A percentile compares a stretch with the other conserved stretches of the same genome.
Evolutionary conservation across 2,329 filamentous ascomycete genomes (phyloP).

Genomic region (Pestalotiopsis sp.): DNA sequence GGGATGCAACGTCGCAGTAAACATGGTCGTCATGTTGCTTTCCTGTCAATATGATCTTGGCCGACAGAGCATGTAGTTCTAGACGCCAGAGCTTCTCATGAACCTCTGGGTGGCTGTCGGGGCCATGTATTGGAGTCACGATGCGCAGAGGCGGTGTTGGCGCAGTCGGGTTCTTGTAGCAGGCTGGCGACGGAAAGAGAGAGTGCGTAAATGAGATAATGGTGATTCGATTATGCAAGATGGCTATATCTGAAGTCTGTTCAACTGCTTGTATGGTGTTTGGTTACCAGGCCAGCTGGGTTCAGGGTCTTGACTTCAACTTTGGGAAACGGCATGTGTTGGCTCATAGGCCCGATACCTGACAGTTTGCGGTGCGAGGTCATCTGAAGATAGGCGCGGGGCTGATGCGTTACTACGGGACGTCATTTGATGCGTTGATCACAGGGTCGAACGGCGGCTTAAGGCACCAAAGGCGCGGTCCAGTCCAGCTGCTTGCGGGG

Average conservation of each 20-base stretch:
- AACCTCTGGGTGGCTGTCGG: background rate
- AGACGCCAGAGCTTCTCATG: background rate
- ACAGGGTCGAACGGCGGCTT: background rate
- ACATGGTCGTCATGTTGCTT: slow-evolving; percentile 30
- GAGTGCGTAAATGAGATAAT: background rate
- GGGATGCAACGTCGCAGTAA: slow-evolving; percentile 33
- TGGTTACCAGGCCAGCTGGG: background rate
- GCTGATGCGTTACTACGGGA: slow-evolving; percentile 2
- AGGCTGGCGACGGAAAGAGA: background rate
- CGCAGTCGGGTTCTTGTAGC: background rate
- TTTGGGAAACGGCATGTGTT: background rate
- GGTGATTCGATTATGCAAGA: background rate
- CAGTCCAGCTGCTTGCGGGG: background rate
- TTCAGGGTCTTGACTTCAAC: background rate
- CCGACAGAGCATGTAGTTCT: background rate
- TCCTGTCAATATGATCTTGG: background rate
- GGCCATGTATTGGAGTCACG: background rate
- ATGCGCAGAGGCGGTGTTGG: background rate
- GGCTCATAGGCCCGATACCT: background rate
- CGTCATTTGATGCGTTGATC: slow-evolving; percentile 14
- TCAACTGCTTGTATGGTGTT: background rate
- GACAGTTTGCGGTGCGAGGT: background rate
- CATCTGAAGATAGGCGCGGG: slow-evolving; percentile 2
- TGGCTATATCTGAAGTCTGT: background rate
- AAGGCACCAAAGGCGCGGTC: background rate